phyloP scores from a whole-genome alignment of 305 asterid genomes.

The Fraxinus greggii region DNA sequence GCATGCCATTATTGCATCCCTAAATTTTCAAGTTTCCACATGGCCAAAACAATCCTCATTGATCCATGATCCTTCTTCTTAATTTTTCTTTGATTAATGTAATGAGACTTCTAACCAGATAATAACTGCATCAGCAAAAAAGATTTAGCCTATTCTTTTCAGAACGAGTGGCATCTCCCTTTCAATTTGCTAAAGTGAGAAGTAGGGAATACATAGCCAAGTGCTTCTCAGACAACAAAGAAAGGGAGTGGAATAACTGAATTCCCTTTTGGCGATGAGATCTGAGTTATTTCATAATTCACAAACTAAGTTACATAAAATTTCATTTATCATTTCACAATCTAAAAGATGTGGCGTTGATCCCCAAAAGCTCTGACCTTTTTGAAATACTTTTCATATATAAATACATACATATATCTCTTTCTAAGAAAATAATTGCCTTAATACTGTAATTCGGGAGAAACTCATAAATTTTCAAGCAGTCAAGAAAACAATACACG shows the following conservation, averaged over 20 bases:
- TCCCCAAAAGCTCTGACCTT: neutral
- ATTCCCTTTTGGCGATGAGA: neutral
- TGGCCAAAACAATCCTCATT: neutral
- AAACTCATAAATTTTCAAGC: neutral
- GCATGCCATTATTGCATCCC: neutral
- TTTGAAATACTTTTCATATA: neutral
- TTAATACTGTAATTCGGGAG: neutral
- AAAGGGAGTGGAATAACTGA: neutral
- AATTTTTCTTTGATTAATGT: neutral
- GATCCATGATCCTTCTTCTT: neutral
- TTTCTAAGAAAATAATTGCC: neutral
- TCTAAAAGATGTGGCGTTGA: neutral
- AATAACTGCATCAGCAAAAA: constrained; percentile 10
- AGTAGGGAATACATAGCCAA: neutral
- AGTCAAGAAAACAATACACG: constrained; percentile 1
- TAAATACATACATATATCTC: neutral
- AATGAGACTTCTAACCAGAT: neutral
- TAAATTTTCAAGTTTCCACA: neutral
- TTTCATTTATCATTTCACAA: neutral
- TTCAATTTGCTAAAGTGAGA: neutral
- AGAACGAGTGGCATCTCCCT: neutral
- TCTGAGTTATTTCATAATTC: neutral
- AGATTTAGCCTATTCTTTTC: neutral
- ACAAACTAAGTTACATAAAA: neutral
- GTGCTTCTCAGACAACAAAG: neutral